Evolutionary conservation across 2,329 filamentous ascomycete genomes (phyloP).

Genomic region (Ceratocystis destructans): DNA sequence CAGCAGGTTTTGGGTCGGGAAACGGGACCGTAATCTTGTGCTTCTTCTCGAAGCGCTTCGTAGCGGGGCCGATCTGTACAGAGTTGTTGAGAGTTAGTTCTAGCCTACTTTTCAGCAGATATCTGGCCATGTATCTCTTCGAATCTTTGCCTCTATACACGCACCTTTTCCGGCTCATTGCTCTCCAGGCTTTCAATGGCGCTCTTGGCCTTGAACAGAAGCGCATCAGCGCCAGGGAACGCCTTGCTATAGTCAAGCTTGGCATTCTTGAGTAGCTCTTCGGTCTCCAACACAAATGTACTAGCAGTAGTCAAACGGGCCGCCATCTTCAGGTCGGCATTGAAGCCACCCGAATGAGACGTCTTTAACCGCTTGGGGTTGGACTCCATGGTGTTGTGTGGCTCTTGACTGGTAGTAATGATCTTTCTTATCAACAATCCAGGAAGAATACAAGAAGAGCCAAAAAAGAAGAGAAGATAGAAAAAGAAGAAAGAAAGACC

Average conservation of each 20-base stretch:
- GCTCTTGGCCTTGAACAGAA: constrained; percentile 39
- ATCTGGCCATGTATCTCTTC: not conserved
- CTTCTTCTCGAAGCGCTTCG: constrained; percentile 50
- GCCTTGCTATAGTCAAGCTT: constrained; percentile 38
- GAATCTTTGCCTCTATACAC: not conserved
- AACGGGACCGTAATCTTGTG: constrained; percentile 66
- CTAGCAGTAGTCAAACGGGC: constrained; percentile 35
- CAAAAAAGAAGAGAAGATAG: not conserved
- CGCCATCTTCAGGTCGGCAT: constrained; percentile 30
- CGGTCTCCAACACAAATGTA: constrained; percentile 45
- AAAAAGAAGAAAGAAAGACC: not conserved
- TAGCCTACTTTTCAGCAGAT: not conserved
- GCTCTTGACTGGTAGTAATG: not conserved
- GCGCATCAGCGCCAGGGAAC: constrained; percentile 35
- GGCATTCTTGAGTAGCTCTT: constrained; percentile 44
- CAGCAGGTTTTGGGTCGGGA: constrained; percentile 62
- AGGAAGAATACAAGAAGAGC: not conserved
- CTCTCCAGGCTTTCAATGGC: constrained; percentile 37
- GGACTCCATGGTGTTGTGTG: constrained; percentile 30
- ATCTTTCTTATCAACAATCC: too few species aligned
- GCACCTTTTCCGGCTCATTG: constrained; percentile 38
- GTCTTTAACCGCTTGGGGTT: constrained; percentile 38
- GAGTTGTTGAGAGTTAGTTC: not conserved
- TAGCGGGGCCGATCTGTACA: constrained; percentile 53
- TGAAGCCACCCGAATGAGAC: constrained; percentile 29